Evolutionary conservation across 2,329 filamentous ascomycete genomes (phyloP).

Genomic region (Cadophora malorum): DNA sequence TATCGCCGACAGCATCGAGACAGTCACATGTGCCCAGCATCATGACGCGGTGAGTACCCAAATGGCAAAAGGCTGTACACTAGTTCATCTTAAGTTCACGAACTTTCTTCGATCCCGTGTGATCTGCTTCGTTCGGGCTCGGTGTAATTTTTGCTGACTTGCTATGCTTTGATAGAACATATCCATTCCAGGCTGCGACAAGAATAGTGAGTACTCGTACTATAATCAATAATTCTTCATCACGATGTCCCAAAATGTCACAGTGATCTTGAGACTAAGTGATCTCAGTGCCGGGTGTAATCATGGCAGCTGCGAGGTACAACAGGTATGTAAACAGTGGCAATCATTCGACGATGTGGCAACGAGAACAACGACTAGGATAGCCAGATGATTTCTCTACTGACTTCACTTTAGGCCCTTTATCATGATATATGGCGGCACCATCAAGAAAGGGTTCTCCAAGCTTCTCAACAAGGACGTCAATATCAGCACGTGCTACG

Average conservation of each 20-base stretch:
- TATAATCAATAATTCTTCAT: no score
- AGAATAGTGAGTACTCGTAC: conserved; percentile 72
- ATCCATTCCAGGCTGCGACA: conserved; percentile 89
- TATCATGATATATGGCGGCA: conserved; percentile 94
- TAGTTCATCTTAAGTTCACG: no score
- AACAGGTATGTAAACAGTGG: conserved; percentile 60
- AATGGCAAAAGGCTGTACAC: no score
- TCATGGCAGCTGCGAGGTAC: conserved; percentile 90
- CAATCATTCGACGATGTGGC: background rate
- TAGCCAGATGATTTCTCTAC: background rate
- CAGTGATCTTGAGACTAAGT: background rate
- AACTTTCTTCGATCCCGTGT: no score
- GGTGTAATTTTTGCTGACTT: no score
- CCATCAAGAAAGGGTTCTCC: conserved; percentile 87
- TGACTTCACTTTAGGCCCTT: conserved; percentile 60
- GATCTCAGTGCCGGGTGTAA: conserved; percentile 70
- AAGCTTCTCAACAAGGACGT: conserved; percentile 76
- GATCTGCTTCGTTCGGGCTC: no score
- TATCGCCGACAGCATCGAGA: conserved; percentile 94
- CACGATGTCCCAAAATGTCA: background rate
- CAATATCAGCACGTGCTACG: conserved; percentile 89
- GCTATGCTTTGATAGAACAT: conserved; percentile 70
- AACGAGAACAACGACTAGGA: background rate
- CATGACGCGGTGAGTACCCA: no score
- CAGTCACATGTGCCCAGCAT: conserved; percentile 82